phyloP scores from a whole-genome alignment of 2,329 filamentous ascomycete species.

The Xylariaceae sp. region DNA sequence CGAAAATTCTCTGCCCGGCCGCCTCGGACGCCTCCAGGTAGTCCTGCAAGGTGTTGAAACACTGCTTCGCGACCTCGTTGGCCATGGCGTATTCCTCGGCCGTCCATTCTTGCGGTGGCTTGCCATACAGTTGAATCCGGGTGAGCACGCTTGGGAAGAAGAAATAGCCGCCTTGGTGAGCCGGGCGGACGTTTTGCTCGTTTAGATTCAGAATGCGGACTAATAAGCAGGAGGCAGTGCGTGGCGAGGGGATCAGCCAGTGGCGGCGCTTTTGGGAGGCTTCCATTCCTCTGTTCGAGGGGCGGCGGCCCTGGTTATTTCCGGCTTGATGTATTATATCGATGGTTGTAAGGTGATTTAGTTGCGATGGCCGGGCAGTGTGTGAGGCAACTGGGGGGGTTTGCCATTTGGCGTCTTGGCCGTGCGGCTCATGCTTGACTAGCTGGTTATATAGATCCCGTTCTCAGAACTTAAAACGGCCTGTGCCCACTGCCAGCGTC shows the following conservation, averaged over 20 bases:
- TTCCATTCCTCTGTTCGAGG: slow-evolving; percentile 12
- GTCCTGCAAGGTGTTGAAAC: slow-evolving; percentile 13
- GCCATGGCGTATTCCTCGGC: neutral
- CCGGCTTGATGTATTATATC: no score
- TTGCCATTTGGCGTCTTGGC: no score
- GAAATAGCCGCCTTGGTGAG: slow-evolving; percentile 19
- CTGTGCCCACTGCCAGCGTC: no score
- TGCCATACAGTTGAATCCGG: slow-evolving; percentile 2
- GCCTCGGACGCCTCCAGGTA: slow-evolving; percentile 14
- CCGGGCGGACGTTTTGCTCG: slow-evolving; percentile 13
- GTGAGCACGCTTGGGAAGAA: slow-evolving; percentile 11
- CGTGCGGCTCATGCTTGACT: no score
- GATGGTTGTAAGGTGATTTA: no score
- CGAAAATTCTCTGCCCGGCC: slow-evolving; percentile 10
- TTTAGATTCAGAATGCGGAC: slow-evolving; percentile 19
- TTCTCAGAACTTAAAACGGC: no score
- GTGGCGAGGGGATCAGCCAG: slow-evolving; percentile 22
- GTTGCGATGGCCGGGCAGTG: no score
- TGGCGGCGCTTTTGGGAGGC: slow-evolving; percentile 11
- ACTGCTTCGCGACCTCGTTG: neutral
- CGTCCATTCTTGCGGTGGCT: slow-evolving; percentile 5
- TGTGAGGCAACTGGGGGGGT: no score
- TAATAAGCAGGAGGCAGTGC: slow-evolving; percentile 22
- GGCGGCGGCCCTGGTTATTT: no score
- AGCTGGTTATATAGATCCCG: no score